These are phyloP conservation scores for Blumeria hordei DNA, from an alignment of 2,329 filamentous ascomycete species.

Conservation along the genomic window DNA sequence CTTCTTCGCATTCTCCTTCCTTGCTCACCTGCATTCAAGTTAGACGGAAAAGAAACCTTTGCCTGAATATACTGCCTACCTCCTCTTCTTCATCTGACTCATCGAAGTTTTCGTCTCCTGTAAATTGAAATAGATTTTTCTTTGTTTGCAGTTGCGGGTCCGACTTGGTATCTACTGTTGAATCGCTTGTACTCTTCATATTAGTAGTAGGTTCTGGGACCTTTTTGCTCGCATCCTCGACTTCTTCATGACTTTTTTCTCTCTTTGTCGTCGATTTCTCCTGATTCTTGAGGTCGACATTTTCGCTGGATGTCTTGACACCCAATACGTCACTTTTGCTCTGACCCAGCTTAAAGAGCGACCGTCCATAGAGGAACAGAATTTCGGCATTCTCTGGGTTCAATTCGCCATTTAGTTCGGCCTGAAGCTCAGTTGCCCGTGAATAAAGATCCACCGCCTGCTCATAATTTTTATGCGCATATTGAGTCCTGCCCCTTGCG, in stretches of 20 bases:
- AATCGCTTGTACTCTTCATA: not conserved
- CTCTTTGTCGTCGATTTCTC: conserved; percentile 18
- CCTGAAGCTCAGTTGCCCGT: conserved; percentile 71
- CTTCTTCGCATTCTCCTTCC: conserved; percentile 35
- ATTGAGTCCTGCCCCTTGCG: conserved; percentile 61
- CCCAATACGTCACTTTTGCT: conserved; percentile 87
- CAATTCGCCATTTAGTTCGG: conserved; percentile 79
- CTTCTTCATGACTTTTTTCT: conserved; percentile 5
- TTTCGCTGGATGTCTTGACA: conserved; percentile 30
- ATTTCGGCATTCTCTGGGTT: conserved; percentile 77
- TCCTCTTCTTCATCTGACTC: conserved; percentile 48
- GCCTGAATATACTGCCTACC: conserved; percentile 10
- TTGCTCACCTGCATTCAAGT: conserved; percentile 15
- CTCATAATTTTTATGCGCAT: conserved; percentile 70
- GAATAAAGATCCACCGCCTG: conserved; percentile 74
- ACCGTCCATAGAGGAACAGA: conserved; percentile 81
- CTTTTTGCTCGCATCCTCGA: not conserved
- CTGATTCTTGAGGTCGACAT: conserved; percentile 16
- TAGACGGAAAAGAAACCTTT: too few species aligned
- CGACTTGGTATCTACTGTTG: not conserved
- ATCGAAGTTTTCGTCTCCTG: conserved; percentile 81
- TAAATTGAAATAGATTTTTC: conserved; percentile 76
- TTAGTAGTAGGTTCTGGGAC: not conserved
- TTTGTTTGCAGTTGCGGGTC: conserved; percentile 21
- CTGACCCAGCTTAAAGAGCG: conserved; percentile 81